These are phyloP conservation scores for Daldinia concentrica DNA, from an alignment of 495 filamentous ascomycete genomes.

Conservation along the genomic window DNA sequence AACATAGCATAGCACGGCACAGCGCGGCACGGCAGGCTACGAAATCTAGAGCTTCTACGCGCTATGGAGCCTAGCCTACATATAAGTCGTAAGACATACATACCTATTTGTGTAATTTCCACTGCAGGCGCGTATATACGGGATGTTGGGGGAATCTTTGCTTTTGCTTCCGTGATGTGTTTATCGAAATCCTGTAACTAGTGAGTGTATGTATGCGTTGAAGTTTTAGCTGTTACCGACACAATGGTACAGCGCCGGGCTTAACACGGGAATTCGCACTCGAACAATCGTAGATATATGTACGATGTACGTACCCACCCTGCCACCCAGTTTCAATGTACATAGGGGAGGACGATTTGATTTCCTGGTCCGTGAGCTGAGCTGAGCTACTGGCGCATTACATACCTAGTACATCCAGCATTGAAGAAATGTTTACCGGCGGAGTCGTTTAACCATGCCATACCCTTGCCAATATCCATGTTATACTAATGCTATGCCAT, in stretches of 20 bases:
- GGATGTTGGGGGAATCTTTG: background rate
- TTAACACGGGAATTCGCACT: background rate
- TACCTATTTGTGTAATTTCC: background rate
- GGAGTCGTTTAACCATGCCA: background rate
- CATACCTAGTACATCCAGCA: background rate
- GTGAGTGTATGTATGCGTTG: background rate
- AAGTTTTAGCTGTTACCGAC: constrained; percentile 11
- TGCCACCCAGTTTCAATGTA: no score
- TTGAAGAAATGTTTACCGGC: background rate
- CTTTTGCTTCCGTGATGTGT: background rate
- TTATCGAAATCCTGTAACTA: background rate
- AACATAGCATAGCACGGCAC: constrained; percentile 7
- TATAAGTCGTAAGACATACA: background rate
- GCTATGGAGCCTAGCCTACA: constrained; percentile 1
- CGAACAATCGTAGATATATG: constrained; percentile 3
- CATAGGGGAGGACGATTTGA: constrained; percentile 1
- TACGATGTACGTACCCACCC: background rate
- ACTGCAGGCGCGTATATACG: background rate
- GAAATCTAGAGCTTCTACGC: constrained; percentile 13
- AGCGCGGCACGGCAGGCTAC: constrained; percentile 9
- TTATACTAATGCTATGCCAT: background rate
- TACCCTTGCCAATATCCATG: background rate
- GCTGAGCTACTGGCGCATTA: background rate
- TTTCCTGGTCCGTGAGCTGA: constrained; percentile 4
- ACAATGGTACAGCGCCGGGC: constrained; percentile 6